Conservation (phyloP, 805 yeast genomes). For the Yamadazyma kitorensis region DNA sequence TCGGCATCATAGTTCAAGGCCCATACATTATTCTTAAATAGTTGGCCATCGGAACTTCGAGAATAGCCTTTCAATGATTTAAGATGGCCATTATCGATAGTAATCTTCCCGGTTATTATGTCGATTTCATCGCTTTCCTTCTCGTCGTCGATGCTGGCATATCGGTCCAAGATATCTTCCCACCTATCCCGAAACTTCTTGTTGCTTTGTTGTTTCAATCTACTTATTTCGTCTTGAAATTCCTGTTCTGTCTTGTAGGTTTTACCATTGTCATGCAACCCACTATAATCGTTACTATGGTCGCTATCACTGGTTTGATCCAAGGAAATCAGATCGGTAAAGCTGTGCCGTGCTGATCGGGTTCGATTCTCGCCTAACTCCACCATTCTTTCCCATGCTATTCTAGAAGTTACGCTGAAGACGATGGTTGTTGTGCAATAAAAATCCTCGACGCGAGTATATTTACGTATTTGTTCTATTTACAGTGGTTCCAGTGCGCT, state of each 20-base stretch:
- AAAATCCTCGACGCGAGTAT: no score
- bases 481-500: no score
- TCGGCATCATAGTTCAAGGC: constrained; percentile 29
- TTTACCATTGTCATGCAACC: background rate
- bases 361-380: no score
- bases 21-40: constrained; percentile 32
- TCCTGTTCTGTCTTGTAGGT: constrained; percentile 14
- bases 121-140: constrained; percentile 67
- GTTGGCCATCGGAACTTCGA: background rate
- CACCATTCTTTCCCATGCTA: no score
- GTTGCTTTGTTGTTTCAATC: constrained; percentile 28
- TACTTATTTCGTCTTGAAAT: constrained; percentile 22
- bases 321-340: constrained; percentile 10
- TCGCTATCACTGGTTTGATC: constrained; percentile 3
- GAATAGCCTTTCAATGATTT: constrained; percentile 34
- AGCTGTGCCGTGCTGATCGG: background rate
- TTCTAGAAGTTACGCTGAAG: no score
- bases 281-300: no score
- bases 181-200: constrained; percentile 35
- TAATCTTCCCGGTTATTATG: constrained; percentile 57
- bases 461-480: no score
- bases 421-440: no score
- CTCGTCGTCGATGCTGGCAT: constrained; percentile 44
- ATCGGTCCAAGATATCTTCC: constrained; percentile 52
- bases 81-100: constrained; percentile 69